Percentiles rank a stretch among this genome's conserved stretches.
Evolutionary conservation across 169 alveolate species (phyloP).

Genomic region (Amoebophrya sp.): DNA sequence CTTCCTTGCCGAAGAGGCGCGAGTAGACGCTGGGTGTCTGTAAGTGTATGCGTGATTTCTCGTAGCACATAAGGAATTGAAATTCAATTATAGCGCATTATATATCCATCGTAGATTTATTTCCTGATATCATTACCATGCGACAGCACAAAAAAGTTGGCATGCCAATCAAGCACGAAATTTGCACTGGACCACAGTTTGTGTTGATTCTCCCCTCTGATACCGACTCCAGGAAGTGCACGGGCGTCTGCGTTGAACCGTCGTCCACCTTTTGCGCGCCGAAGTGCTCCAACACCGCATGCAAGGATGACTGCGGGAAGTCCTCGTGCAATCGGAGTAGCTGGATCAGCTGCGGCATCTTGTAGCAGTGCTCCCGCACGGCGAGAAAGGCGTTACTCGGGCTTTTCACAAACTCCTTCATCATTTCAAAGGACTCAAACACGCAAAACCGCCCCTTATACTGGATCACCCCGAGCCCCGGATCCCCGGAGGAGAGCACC

Average conservation of each 20-base stretch:
- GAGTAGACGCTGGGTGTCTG: too few species aligned
- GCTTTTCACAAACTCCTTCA: not conserved
- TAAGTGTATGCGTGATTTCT: too few species aligned
- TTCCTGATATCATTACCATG: too few species aligned
- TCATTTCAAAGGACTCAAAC: not conserved
- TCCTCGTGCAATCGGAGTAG: conserved; percentile 6
- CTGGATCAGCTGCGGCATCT: conserved; percentile 14
- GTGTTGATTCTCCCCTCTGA: too few species aligned
- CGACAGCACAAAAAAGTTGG: too few species aligned
- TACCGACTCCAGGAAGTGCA: not conserved
- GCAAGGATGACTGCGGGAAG: not conserved
- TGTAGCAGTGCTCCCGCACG: not conserved
- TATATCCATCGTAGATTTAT: too few species aligned
- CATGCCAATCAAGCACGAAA: too few species aligned
- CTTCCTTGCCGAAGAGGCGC: too few species aligned
- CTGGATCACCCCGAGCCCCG: not conserved
- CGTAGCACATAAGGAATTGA: too few species aligned
- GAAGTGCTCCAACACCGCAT: not conserved
- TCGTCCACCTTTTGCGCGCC: not conserved
- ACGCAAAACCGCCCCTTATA: not conserved
- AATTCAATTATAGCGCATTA: too few species aligned
- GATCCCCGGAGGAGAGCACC: not conserved
- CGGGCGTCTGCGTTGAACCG: not conserved
- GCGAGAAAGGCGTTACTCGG: not conserved
- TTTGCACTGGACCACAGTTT: too few species aligned